Base-by-base conservation (phyloP, 2,329 filamentous ascomycete species). In the Cordyceps farinosa region DNA sequence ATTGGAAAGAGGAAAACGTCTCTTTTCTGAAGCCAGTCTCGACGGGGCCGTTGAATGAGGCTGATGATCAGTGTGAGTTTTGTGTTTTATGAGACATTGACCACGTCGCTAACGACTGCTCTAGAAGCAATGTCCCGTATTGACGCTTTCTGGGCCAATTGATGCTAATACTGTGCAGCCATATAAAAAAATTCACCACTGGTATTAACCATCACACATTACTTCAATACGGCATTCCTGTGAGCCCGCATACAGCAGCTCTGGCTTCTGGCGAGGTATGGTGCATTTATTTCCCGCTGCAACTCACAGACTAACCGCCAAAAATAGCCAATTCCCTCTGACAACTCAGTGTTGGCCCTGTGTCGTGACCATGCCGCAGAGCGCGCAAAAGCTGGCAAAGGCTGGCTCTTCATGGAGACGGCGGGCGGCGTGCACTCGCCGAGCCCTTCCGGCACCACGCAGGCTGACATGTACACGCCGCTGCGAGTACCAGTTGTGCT, bases 361-460 rank as follows among this genome's bases (percentile, higher is more conserved):
- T 78, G 88, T 38, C 77, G 81, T 54, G 71, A 76, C 1, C 76
- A 80, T 61, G 77, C 82, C 1, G 71, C 74, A 7, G 68, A 75
- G n/a, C 79, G 78, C 61, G 79, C 82, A 3, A 69, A 72, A 27
- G 67, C 68, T 2, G 75, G 76, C 5, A 72, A 77, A 52, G 84
- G 84, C n/a, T 85, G 88, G 74, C 77, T 90, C 1, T 82, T 96
- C 53, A 79, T 95, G 52, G 91, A 96, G 73, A 95, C 91, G 1
- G 91, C 91, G 1, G 91, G 91, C 1, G 91, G 91, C 1, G 89
- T 94, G 0, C 87, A 94, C 65, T 94, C 90, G 0, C 91, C 91
- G 0, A 85, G 85, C 0, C 91, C 91, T 1, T 90, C 89, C 42
- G 90, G 90, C 10, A 89, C 82, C 1, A 86, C 89, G 0, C 91